These are phyloP conservation scores for Diplodia mutila DNA, from an alignment of 2,329 filamentous ascomycete species.

Conservation along the genomic window DNA sequence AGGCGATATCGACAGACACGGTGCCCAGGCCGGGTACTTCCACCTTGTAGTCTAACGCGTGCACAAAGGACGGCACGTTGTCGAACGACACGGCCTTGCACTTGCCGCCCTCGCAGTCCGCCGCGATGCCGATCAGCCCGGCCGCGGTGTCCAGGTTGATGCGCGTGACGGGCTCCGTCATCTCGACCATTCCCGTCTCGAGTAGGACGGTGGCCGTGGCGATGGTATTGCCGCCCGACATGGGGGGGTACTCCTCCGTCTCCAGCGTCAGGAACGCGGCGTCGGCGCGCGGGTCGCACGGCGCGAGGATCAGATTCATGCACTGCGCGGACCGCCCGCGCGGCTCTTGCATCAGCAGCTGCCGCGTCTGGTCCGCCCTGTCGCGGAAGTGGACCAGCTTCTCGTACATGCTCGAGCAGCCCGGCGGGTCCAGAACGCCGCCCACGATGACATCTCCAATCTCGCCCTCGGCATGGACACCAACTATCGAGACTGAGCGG, in stretches of 20 bases:
- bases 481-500: conserved; percentile 31
- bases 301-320: conserved; percentile 48
- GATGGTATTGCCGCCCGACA: conserved; percentile 54
- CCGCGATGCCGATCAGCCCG: conserved; percentile 47
- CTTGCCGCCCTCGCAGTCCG: conserved; percentile 49
- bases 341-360: conserved; percentile 53
- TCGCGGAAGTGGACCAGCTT: conserved; percentile 51
- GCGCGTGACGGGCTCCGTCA: conserved; percentile 50
- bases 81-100: conserved; percentile 51
- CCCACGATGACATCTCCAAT: conserved; percentile 56
- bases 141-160: conserved; percentile 52
- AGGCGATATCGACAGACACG: conserved; percentile 50
- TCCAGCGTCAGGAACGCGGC: conserved; percentile 54
- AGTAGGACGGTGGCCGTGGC: conserved; percentile 51
- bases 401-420: conserved; percentile 51
- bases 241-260: conserved; percentile 51
- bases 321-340: conserved; percentile 49
- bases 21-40: conserved; percentile 48
- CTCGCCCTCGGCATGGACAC: conserved; percentile 48
- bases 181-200: conserved; percentile 53
- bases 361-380: conserved; percentile 47
- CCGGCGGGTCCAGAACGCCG: conserved; percentile 50
- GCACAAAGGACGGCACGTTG: conserved; percentile 52
- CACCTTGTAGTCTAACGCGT: conserved; percentile 45
- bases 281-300: conserved; percentile 51